Evolutionary conservation across 2,329 filamentous ascomycete genomes (phyloP).

Genomic region (Fusarium irregulare): DNA sequence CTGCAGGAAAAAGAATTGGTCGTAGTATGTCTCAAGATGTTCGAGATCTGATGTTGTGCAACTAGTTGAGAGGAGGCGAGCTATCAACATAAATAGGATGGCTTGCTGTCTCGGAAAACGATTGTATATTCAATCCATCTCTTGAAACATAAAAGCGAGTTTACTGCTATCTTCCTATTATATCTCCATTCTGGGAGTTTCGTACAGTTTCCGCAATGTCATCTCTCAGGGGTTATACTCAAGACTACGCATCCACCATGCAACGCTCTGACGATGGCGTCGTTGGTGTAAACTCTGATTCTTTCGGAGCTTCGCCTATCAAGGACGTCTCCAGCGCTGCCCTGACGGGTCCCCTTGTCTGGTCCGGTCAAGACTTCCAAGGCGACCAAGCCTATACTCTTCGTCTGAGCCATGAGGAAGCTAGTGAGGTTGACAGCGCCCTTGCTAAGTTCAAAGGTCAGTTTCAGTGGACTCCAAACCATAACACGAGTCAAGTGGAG

Average conservation of each 20-base stretch:
- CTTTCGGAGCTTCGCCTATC: background rate
- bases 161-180: background rate
- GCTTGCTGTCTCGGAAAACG: background rate
- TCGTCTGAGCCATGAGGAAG: conserved; percentile 29
- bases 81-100: conserved; percentile 29
- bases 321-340: conserved; percentile 18
- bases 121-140: background rate
- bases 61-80: conserved; percentile 4
- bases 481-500: background rate
- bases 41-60: conserved; percentile 18
- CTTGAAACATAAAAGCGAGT: background rate
- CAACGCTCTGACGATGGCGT: conserved; percentile 12
- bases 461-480: background rate
- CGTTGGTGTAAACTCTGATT: conserved; percentile 29
- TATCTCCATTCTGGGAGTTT: background rate
- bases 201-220: conserved; percentile 13
- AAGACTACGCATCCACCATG: conserved; percentile 11
- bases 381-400: conserved; percentile 29
- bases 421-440: conserved; percentile 40
- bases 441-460: conserved; percentile 47
- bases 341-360: conserved; percentile 40
- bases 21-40: conserved; percentile 13
- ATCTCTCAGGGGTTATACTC: conserved; percentile 20
- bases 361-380: conserved; percentile 41
- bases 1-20: background rate